phyloP scores from a whole-genome alignment of 305 asterid species.

The Fraxinus ornus region DNA sequence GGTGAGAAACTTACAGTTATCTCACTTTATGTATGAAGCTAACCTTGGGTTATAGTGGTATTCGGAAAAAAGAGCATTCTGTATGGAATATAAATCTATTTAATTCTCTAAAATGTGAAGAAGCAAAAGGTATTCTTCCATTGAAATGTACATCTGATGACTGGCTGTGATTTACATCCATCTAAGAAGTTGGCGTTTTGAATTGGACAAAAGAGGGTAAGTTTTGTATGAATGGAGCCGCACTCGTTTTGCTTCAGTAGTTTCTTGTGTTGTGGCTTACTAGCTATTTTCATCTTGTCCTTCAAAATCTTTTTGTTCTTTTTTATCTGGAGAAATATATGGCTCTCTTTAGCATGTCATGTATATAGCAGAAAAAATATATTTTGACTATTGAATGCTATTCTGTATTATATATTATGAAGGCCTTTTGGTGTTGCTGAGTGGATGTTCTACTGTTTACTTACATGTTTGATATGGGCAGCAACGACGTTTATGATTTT shows the following conservation, averaged over 20 bases:
- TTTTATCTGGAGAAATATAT: not conserved
- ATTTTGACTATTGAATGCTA: slow-evolving; percentile 6
- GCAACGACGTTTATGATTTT: slow-evolving; percentile 95
- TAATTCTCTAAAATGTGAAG: not conserved
- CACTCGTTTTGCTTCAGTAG: not conserved
- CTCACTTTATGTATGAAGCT: not conserved
- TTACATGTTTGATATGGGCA: slow-evolving; percentile 41
- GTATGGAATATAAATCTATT: not conserved
- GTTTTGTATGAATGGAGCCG: not conserved
- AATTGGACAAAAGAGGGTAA: not conserved
- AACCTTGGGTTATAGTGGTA: no score
- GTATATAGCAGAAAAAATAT: not conserved
- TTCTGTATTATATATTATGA: not conserved
- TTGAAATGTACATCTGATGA: not conserved
- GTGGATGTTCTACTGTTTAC: slow-evolving; percentile 15
- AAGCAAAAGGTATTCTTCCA: not conserved
- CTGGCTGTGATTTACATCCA: not conserved
- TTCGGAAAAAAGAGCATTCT: not conserved
- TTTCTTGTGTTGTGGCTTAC: not conserved
- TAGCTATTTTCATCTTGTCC: not conserved
- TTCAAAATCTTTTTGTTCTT: not conserved
- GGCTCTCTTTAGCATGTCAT: not conserved
- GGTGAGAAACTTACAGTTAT: slow-evolving; percentile 42
- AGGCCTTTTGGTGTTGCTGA: not conserved
- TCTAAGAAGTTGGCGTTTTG: not conserved